Conservation (phyloP, 345 rosid genomes). For the Trapa bicornis region DNA sequence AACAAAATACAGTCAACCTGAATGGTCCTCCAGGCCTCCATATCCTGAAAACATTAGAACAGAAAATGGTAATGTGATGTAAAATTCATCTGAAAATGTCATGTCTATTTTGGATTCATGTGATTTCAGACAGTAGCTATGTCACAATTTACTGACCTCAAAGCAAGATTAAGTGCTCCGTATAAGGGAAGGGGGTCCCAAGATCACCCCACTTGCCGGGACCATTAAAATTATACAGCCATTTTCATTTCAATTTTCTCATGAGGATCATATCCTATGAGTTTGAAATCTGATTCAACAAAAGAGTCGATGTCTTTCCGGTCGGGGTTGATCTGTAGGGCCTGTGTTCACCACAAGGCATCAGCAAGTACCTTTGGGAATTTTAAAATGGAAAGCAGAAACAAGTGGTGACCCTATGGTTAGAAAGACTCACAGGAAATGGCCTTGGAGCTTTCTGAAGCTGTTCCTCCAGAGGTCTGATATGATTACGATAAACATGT, state of each 20-base stretch:
- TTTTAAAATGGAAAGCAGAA: neutral
- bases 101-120: neutral
- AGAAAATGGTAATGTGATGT: no score
- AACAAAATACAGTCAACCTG: neutral
- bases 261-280: slow-evolving; percentile 84
- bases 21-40: neutral
- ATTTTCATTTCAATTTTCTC: slow-evolving; percentile 89
- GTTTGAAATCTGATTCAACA: slow-evolving; percentile 60
- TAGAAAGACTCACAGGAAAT: slow-evolving; percentile 58
- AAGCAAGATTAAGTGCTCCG: neutral
- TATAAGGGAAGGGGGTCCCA: neutral
- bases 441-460: slow-evolving; percentile 87
- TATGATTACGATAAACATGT: slow-evolving; percentile 74
- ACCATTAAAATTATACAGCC: slow-evolving; percentile 44
- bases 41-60: neutral
- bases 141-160: neutral
- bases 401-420: neutral
- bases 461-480: slow-evolving; percentile 77
- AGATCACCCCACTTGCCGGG: neutral
- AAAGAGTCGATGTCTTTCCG: slow-evolving; percentile 74
- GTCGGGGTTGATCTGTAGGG: slow-evolving; percentile 78
- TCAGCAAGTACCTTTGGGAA: neutral
- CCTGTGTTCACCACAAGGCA: slow-evolving; percentile 25
- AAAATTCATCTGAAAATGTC: neutral
- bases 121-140: neutral